These are phyloP conservation scores for Rhodotorula sp. DNA, from an alignment of 1,284 basidiomycete genomes.

Conservation along the genomic window DNA sequence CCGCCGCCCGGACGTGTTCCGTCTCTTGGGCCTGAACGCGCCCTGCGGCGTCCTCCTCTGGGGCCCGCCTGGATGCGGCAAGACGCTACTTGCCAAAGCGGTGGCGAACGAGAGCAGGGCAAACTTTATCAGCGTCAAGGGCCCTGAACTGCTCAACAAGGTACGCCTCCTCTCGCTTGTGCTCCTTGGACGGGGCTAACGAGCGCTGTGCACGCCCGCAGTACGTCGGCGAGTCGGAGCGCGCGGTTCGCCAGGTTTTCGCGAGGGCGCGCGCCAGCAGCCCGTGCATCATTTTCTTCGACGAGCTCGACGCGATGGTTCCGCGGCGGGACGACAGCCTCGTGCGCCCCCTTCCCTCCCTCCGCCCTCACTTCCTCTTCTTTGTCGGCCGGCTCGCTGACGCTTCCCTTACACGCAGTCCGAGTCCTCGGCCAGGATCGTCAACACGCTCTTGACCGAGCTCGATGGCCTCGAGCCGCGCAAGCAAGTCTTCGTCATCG, in stretches of 20 bases:
- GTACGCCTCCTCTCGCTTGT: conserved; percentile 53
- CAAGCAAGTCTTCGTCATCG: conserved; percentile 92
- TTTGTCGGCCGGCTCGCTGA: neutral
- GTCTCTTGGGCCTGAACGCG: conserved; percentile 78
- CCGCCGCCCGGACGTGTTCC: conserved; percentile 83
- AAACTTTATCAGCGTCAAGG: conserved; percentile 97
- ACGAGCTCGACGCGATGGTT: conserved; percentile 94
- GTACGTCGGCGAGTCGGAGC: conserved; percentile 97
- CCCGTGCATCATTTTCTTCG: conserved; percentile 91
- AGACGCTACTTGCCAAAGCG: conserved; percentile 92
- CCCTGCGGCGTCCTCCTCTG: conserved; percentile 92
- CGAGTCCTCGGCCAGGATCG: conserved; percentile 93
- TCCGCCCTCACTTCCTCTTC: neutral
- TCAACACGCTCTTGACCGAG: conserved; percentile 95
- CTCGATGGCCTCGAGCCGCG: conserved; percentile 90
- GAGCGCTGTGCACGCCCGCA: conserved; percentile 49
- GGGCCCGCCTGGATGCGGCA: conserved; percentile 97
- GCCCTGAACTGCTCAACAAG: conserved; percentile 94
- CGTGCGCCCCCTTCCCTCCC: conserved; percentile 56
- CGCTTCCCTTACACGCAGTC: conserved; percentile 60
- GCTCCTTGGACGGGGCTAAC: neutral
- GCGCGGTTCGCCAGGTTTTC: conserved; percentile 92
- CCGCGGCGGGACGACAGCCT: conserved; percentile 88
- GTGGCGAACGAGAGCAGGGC: conserved; percentile 92
- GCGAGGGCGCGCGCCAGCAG: conserved; percentile 81